Conservation (phyloP, 768 basidiomycete species). For the Pisolithus sp. region DNA sequence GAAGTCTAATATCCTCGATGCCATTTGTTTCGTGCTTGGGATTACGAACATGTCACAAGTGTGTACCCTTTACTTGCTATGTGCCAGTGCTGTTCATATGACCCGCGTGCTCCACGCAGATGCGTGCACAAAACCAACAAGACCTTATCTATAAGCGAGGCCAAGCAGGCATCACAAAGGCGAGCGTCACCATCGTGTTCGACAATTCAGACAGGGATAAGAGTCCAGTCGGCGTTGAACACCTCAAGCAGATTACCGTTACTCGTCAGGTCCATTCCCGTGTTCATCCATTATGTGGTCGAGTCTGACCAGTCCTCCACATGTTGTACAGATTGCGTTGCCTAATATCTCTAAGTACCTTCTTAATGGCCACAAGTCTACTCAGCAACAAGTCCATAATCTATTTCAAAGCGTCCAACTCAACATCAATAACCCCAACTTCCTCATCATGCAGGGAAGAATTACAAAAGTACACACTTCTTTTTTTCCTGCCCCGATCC, state of each 20-base stretch:
- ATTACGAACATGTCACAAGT: conserved; percentile 96
- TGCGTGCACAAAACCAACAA: conserved; percentile 92
- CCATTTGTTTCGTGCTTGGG: conserved; percentile 97
- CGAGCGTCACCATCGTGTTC: conserved; percentile 97
- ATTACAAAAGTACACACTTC: conserved; percentile 77
- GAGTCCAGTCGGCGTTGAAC: conserved; percentile 77
- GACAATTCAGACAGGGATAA: conserved; percentile 89
- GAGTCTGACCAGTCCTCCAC: background rate
- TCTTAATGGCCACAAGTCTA: conserved; percentile 90
- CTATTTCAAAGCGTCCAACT: conserved; percentile 96
- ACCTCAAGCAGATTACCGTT: conserved; percentile 85
- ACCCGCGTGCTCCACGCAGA: conserved; percentile 38
- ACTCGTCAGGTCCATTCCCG: conserved; percentile 75
- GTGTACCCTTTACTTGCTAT: conserved; percentile 11
- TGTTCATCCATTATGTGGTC: background rate
- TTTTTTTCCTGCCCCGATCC: background rate
- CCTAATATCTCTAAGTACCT: conserved; percentile 94
- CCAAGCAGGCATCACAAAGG: conserved; percentile 94
- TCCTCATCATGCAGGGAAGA: conserved; percentile 98
- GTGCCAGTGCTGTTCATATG: background rate
- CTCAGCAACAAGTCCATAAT: conserved; percentile 78
- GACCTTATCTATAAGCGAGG: conserved; percentile 99
- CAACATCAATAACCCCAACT: conserved; percentile 99
- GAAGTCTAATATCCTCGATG: conserved; percentile 98
- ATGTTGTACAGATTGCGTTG: conserved; percentile 67